Percentiles rank a stretch among this genome's conserved stretches.
These are phyloP conservation scores for Podospora anserina DNA, from an alignment of 495 filamentous ascomycete genomes.

Conservation along the genomic window DNA sequence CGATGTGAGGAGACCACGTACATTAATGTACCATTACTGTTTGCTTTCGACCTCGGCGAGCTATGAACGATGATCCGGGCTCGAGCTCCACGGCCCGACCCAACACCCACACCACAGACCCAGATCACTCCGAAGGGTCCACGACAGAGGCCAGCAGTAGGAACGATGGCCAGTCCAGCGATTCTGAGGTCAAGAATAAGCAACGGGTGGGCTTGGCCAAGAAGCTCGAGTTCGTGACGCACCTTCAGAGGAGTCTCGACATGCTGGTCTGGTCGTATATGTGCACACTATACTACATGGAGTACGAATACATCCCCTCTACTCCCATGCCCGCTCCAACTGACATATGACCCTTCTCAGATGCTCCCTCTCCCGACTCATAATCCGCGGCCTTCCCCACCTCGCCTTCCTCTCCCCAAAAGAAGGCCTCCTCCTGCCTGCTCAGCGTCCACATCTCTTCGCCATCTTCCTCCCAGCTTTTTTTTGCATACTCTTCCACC, in stretches of 20 bases:
- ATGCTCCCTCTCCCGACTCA: conserved; percentile 71
- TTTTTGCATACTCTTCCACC: conserved; percentile 69
- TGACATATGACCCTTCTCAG: conserved; percentile 41
- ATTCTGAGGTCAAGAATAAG: conserved; percentile 19
- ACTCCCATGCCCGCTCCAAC: neutral
- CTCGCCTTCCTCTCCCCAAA: conserved; percentile 78
- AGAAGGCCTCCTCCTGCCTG: conserved; percentile 57
- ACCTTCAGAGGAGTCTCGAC: conserved; percentile 70
- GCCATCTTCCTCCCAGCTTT: conserved; percentile 68
- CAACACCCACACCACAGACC: conserved; percentile 20
- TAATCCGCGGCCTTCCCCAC: conserved; percentile 68
- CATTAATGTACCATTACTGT: neutral
- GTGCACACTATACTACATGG: conserved; percentile 83
- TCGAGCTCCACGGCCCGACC: conserved; percentile 52
- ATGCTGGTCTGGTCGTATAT: conserved; percentile 78
- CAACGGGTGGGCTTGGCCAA: conserved; percentile 47
- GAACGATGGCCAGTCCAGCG: conserved; percentile 5
- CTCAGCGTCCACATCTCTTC: conserved; percentile 64
- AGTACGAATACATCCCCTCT: conserved; percentile 56
- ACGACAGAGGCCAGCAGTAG: conserved; percentile 18
- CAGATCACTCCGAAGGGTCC: conserved; percentile 12
- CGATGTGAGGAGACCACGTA: conserved; percentile 13
- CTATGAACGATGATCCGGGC: conserved; percentile 67
- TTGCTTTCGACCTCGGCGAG: conserved; percentile 36
- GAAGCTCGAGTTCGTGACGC: conserved; percentile 63